Evolutionary conservation across 2,329 filamentous ascomycete species (phyloP), one percentile per base, ranked within the genome.

Genomic region (Cytospora paraplurivora): DNA sequence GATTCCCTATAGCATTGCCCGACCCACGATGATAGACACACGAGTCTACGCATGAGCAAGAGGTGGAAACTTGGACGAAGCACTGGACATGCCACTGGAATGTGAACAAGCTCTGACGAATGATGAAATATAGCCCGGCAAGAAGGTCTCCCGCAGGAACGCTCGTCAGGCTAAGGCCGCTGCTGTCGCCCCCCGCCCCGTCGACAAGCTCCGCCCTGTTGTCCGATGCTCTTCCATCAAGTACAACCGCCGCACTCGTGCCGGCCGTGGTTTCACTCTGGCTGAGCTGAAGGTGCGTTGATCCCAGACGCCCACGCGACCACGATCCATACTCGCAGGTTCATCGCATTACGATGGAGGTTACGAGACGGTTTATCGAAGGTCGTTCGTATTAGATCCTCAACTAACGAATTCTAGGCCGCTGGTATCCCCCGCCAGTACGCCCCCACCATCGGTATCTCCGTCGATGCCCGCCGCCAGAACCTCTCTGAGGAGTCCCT

Each of bases 141-240:
- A 93, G 84, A 99, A 99, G 89, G 88, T 89, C 81, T 88, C 90
- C 81, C 91, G 95, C 82, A 90, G 95, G 76, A 87, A 91, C 81
- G 91, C 93, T 73, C 94, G 95, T 82, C 88, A 92, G 79, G 88
- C 90, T 75, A 99, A 98, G 91, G 94, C 94, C 77, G 93, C 93
- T 75, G 90, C 92, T 76, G 85, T 98, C 77, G 95, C 95, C 78
- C 95, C 95, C 78, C 93, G 95, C 76, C 95, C 95, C 73, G 91
- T 97, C 81, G 95, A 99, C 88, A 93, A 92, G 83, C 88, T 99
- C 78, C 89, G 93, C 79, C 95, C 95, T 72, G 84, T 98, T 81
- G 94, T 99, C 74, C 91, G 93, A 85, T 98, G 94, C 90, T 94
- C 95, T 78, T 94, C 92, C 75, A 82, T 97, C 86, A 97, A 96